These are phyloP conservation scores for Blastobotrys raffinosifermentans DNA, from an alignment of 1,139 yeast species.

Conservation along the genomic window DNA sequence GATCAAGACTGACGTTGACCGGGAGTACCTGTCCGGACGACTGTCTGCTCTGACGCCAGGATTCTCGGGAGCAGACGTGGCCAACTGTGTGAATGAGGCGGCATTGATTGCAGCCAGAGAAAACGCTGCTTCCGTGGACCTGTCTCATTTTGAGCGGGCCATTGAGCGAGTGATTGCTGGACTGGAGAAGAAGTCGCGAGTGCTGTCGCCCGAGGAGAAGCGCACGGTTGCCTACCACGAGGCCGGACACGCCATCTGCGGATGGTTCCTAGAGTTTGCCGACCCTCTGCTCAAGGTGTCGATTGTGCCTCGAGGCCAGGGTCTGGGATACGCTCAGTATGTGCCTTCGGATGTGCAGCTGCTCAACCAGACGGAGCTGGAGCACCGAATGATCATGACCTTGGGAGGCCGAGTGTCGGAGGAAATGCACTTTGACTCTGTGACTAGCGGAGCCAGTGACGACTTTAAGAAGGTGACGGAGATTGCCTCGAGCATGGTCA, in stretches of 20 bases:
- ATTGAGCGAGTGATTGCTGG: slow-evolving; percentile 98
- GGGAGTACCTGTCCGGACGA: slow-evolving; percentile 65
- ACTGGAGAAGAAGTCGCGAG: slow-evolving; percentile 80
- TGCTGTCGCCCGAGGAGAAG: slow-evolving; percentile 78
- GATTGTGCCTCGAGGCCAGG: slow-evolving; percentile 95
- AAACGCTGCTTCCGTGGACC: slow-evolving; percentile 59
- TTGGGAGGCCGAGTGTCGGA: slow-evolving; percentile 96
- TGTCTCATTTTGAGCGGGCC: slow-evolving; percentile 87
- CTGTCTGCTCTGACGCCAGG: slow-evolving; percentile 96
- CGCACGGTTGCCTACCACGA: slow-evolving; percentile 93
- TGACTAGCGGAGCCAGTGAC: slow-evolving; percentile 93
- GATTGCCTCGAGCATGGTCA: slow-evolving; percentile 92
- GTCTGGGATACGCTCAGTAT: slow-evolving; percentile 97
- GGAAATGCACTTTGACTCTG: slow-evolving; percentile 81
- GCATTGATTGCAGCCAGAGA: slow-evolving; percentile 93
- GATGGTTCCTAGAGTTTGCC: slow-evolving; percentile 87
- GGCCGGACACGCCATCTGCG: slow-evolving; percentile 98
- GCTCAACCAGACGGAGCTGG: slow-evolving; percentile 68
- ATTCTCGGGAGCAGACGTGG: slow-evolving; percentile 96
- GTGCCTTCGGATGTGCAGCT: slow-evolving; percentile 90
- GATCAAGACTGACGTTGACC: slow-evolving; percentile 50
- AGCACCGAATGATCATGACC: slow-evolving; percentile 93
- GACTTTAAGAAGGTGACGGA: slow-evolving; percentile 95
- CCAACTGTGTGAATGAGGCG: slow-evolving; percentile 95
- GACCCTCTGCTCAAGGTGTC: slow-evolving; percentile 93